A percentile compares a stretch with the other conserved stretches of the same genome.
Conservation (phyloP, 352 stramenopile species). For the Phytophthora pinifolia region DNA sequence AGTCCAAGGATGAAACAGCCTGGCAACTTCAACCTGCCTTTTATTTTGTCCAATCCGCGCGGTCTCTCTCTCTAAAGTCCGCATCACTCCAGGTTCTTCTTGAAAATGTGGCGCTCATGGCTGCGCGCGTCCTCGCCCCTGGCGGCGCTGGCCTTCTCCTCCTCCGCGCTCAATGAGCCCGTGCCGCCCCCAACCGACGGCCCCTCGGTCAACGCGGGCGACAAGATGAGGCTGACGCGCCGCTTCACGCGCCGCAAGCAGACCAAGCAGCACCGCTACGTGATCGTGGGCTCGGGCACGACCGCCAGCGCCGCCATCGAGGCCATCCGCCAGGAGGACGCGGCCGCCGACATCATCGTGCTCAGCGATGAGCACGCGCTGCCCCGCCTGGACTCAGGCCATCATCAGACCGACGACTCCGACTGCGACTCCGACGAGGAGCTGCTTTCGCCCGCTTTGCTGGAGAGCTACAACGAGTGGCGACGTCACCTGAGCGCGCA, state of each 20-base stretch:
- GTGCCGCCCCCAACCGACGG: background rate
- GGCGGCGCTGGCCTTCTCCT: slow-evolving; percentile 3
- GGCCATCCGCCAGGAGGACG: slow-evolving; percentile 83
- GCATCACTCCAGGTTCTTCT: background rate
- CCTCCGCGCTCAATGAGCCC: slow-evolving; percentile 13
- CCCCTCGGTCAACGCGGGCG: background rate
- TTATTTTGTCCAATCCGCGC: no score
- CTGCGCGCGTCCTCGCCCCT: slow-evolving; percentile 3
- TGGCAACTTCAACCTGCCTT: background rate
- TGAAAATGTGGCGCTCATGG: background rate
- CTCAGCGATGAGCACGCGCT: slow-evolving; percentile 81
- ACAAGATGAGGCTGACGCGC: slow-evolving; percentile 50
- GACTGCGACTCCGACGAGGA: slow-evolving; percentile 6
- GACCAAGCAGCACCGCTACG: slow-evolving; percentile 84
- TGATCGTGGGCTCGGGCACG: slow-evolving; percentile 89
- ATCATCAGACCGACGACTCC: background rate
- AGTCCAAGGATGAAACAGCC: no score
- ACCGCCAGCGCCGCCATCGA: slow-evolving; percentile 91
- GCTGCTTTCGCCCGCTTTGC: slow-evolving; percentile 55
- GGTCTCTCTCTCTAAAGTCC: background rate
- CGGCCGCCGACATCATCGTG: slow-evolving; percentile 84
- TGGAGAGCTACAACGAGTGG: slow-evolving; percentile 92
- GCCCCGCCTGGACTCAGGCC: slow-evolving; percentile 54
- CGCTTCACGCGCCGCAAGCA: slow-evolving; percentile 71
- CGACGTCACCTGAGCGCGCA: slow-evolving; percentile 78